A percentile compares a stretch with the other conserved stretches of the same genome.
Evolutionary conservation across 192 early-diverging fungal genomes (phyloP).

Genomic region (Cladochytrium replicatum): DNA sequence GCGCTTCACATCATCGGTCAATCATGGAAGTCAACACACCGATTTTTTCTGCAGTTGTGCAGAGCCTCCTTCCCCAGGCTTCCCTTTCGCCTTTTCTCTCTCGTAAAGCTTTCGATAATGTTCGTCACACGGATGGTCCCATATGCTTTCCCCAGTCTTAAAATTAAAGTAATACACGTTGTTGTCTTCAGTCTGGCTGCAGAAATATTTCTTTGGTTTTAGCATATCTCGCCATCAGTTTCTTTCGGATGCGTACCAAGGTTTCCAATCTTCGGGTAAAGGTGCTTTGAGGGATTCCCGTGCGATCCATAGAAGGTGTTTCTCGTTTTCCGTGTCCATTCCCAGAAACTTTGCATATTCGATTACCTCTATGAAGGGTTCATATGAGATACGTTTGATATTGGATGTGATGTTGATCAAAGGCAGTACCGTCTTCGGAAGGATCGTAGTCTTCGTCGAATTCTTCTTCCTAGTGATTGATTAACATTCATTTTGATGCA

Average conservation of each 20-base stretch:
- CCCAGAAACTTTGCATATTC: slow-evolving; percentile 57
- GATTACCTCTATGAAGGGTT: slow-evolving; percentile 29
- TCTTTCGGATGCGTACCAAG: slow-evolving; percentile 36
- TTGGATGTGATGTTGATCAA: no score
- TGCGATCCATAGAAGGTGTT: slow-evolving; percentile 51
- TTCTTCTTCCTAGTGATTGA: no score
- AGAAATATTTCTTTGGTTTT: no score
- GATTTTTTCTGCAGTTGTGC: slow-evolving; percentile 1
- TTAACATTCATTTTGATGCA: no score
- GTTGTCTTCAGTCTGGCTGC: slow-evolving; percentile 51
- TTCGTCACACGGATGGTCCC: slow-evolving; percentile 61
- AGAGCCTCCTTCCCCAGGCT: background rate
- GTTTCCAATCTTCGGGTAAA: slow-evolving; percentile 53
- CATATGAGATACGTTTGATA: background rate
- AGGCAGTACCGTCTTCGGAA: slow-evolving; percentile 32
- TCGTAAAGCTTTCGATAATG: slow-evolving; percentile 49
- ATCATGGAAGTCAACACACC: no score
- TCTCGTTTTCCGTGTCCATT: slow-evolving; percentile 44
- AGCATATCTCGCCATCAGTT: no score
- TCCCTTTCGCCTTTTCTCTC: slow-evolving; percentile 38
- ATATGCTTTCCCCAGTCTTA: slow-evolving; percentile 47
- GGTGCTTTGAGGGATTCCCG: slow-evolving; percentile 51
- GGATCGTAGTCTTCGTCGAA: slow-evolving; percentile 58
- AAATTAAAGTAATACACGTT: slow-evolving; percentile 59
- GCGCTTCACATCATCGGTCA: no score